Percentiles rank a stretch among this genome's conserved stretches.
Evolutionary conservation across 352 stramenopile genomes (phyloP).

Genomic region (Globisporangium iwayamae): DNA sequence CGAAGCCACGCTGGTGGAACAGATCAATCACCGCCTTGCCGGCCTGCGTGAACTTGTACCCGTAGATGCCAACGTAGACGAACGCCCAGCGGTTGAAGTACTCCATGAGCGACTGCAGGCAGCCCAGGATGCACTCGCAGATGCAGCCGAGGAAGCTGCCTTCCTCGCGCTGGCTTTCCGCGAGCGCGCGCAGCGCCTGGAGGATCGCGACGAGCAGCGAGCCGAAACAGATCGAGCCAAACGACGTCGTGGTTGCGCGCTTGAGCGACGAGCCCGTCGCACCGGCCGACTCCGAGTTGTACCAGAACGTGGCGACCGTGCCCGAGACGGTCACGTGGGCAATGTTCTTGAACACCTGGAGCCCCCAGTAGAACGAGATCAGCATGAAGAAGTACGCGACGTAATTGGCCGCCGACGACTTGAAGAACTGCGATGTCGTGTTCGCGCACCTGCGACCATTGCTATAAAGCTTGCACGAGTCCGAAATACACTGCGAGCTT

Average conservation of each 20-base stretch:
- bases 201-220: slow-evolving; percentile 93
- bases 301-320: slow-evolving; percentile 96
- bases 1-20: slow-evolving; percentile 92
- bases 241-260: slow-evolving; percentile 87
- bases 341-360: slow-evolving; percentile 91
- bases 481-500: slow-evolving; percentile 37
- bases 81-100: slow-evolving; percentile 95
- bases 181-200: slow-evolving; percentile 81
- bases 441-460: slow-evolving; percentile 20
- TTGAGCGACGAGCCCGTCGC: slow-evolving; percentile 82
- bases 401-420: slow-evolving; percentile 30
- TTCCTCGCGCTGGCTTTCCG: slow-evolving; percentile 66
- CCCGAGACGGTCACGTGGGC: slow-evolving; percentile 91
- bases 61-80: slow-evolving; percentile 92
- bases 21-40: slow-evolving; percentile 92
- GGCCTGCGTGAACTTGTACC: slow-evolving; percentile 90
- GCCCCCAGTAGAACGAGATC: slow-evolving; percentile 94
- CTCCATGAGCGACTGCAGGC: slow-evolving; percentile 84
- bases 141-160: slow-evolving; percentile 71
- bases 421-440: slow-evolving; percentile 30
- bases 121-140: slow-evolving; percentile 80
- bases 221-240: slow-evolving; percentile 95
- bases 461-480: slow-evolving; percentile 27
- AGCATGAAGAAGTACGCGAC: slow-evolving; percentile 79
- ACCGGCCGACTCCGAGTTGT: slow-evolving; percentile 80